Conservation (phyloP, 768 basidiomycete genomes). For the Serendipita sp. region DNA sequence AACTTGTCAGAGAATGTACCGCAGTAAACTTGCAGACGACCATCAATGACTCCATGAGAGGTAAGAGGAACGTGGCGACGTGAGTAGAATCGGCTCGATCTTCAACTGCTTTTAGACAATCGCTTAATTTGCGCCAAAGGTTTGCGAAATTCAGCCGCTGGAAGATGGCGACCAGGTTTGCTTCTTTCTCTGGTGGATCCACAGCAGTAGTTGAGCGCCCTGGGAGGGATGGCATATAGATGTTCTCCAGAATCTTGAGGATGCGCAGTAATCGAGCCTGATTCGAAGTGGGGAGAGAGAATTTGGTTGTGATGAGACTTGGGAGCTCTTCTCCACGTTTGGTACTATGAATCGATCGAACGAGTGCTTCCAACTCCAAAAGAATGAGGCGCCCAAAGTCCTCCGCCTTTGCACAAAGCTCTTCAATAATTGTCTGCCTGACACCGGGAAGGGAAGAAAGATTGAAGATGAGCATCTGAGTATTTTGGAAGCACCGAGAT, state of each 20-base stretch:
- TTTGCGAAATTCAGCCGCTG: conserved; percentile 80
- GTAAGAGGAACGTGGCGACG: conserved; percentile 81
- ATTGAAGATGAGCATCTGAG: conserved; percentile 81
- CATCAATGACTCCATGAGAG: conserved; percentile 93
- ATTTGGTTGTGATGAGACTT: conserved; percentile 65
- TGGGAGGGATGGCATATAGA: conserved; percentile 48
- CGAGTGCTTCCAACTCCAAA: conserved; percentile 63
- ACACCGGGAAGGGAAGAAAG: conserved; percentile 79
- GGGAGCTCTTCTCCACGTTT: conserved; percentile 37
- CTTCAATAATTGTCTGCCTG: conserved; percentile 76
- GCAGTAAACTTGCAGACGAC: conserved; percentile 95
- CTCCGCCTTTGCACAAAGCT: conserved; percentile 73
- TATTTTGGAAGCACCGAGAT: conserved; percentile 89
- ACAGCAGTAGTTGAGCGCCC: conserved; percentile 23
- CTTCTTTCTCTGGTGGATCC: conserved; percentile 24
- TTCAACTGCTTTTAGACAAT: conserved; percentile 73
- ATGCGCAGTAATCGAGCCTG: conserved; percentile 95
- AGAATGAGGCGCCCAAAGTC: conserved; percentile 67
- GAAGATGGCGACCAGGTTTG: conserved; percentile 79
- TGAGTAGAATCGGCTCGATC: conserved; percentile 68
- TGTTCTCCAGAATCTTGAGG: conserved; percentile 94
- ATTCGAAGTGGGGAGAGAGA: conserved; percentile 83
- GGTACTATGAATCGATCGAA: conserved; percentile 40
- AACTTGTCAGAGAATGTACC: conserved; percentile 33
- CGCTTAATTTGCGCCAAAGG: conserved; percentile 81